Base-by-base conservation (phyloP, 805 yeast species). In the Komagataella pseudopastoris region DNA sequence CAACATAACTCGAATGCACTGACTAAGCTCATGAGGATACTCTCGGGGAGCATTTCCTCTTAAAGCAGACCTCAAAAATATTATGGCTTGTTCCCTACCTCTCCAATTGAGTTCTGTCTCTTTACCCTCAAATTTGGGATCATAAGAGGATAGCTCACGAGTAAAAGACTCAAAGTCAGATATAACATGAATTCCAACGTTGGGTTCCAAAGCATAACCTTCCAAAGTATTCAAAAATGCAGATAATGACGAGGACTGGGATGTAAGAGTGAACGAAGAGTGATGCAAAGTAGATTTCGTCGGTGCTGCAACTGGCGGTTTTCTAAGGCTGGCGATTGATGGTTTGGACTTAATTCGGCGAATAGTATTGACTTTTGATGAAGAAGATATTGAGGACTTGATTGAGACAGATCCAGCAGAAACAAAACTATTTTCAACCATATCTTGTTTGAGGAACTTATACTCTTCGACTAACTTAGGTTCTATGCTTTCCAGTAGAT, bases 51-150 rank as follows among this genome's bases (percentile, higher is more conserved):
- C 67, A 58, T 80, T 78, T 3, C 90, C 88, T 47, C 88, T 65
- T 3, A 87, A 55, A 3, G 84, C 65, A 1, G 76, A 70, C 52
- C 96, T 72, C 39, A 88, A 59, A 49, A 71, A 73, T 1, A 75
- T 59, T 2, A 88, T 75, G 49, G 70, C 69, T 50, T 75, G 73
- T 58, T 90, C 96, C 60, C 99, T 74, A 0, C 59, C 57, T 20
- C 71, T 66, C 99, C 99, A 93, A 62, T 93, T 93, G 53, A 75
- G 74, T 60, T 93, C 99, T 0, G 95, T 85, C 63, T 93, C 99
- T 59, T 83, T 72, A 4, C 83, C 85, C 6, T 72, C 76, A 58
- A 91, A 89, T 22, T 62, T 56, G 0, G 63, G 53, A 6, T 53
- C 39, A 64, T 69, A 58, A 8, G 53, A 51, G 30, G 65, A 68